Evolutionary conservation across 2,329 filamentous ascomycete genomes (phyloP).

Genomic region (Boeremia lycopersici): DNA sequence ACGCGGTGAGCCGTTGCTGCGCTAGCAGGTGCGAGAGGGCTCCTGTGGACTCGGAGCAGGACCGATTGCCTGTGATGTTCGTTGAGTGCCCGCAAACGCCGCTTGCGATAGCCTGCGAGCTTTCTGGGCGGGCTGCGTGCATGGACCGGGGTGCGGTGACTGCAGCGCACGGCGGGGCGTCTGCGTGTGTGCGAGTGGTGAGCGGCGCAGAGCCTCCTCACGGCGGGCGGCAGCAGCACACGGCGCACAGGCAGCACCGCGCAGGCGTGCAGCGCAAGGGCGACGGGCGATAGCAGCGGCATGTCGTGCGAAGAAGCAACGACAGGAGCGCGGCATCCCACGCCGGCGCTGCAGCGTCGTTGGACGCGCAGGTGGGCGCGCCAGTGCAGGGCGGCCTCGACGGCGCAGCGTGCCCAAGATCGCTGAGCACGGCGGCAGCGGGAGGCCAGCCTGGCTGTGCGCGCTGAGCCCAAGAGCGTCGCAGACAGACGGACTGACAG

Average conservation of each 20-base stretch:
- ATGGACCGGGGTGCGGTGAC: constrained; percentile 16
- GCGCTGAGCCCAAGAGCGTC: no score
- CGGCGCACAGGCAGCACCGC: no score
- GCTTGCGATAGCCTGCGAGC: constrained; percentile 19
- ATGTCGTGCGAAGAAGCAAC: constrained; percentile 17
- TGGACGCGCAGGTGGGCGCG: constrained; percentile 18
- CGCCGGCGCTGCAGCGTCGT: constrained; percentile 17
- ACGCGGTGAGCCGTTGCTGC: constrained; percentile 14
- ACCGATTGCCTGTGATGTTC: constrained; percentile 27
- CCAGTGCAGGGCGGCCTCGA: constrained; percentile 22
- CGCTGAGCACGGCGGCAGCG: constrained; percentile 28
- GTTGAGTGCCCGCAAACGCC: constrained; percentile 18
- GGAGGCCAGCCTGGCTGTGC: constrained; percentile 22
- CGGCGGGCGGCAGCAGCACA: not conserved
- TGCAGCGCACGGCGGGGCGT: constrained; percentile 20
- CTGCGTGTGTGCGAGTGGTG: constrained; percentile 2
- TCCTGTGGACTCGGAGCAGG: constrained; percentile 26
- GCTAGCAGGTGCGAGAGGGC: constrained; percentile 13
- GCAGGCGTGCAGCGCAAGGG: not conserved
- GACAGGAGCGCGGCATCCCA: constrained; percentile 17
- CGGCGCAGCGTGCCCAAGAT: constrained; percentile 21
- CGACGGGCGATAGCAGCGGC: not conserved
- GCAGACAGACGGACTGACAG: no score
- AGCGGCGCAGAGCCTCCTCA: constrained; percentile 17
- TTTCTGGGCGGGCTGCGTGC: constrained; percentile 10